Evolutionary conservation across 345 rosid genomes (phyloP).

Genomic region (Hirschfeldia incana): DNA sequence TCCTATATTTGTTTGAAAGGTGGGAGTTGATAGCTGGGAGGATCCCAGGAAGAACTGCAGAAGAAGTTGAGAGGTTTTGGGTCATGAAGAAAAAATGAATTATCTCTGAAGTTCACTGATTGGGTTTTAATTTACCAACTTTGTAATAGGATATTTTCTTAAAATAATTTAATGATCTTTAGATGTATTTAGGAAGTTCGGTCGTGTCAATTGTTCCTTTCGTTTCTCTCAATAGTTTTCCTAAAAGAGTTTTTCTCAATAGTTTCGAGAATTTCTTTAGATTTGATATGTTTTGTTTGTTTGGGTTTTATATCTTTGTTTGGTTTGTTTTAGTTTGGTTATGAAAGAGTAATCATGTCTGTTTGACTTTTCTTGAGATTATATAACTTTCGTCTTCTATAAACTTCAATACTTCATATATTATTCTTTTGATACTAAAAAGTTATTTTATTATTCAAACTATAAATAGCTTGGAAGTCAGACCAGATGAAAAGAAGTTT

Average conservation of each 20-base stretch:
- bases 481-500: too few relatives aligned
- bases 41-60: slow-evolving; percentile 62
- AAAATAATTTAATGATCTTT: neutral
- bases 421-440: too few relatives aligned
- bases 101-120: neutral
- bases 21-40: slow-evolving; percentile 73
- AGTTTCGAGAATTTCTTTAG: neutral
- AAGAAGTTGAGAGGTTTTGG: slow-evolving; percentile 77
- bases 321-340: neutral
- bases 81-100: slow-evolving; percentile 40
- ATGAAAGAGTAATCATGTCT: neutral
- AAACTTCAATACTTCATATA: neutral
- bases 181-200: neutral
- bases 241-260: neutral
- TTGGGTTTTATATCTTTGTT: neutral
- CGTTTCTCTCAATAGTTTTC: neutral
- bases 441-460: too few relatives aligned
- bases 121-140: neutral
- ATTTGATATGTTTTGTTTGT: neutral
- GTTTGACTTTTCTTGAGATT: neutral
- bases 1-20: slow-evolving; percentile 36
- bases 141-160: neutral
- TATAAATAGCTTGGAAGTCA: too few relatives aligned
- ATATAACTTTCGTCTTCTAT: neutral
- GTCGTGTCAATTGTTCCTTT: neutral